These are phyloP conservation scores for Wickerhamomyces bisporus DNA, from an alignment of 805 yeast genomes.

Conservation along the genomic window DNA sequence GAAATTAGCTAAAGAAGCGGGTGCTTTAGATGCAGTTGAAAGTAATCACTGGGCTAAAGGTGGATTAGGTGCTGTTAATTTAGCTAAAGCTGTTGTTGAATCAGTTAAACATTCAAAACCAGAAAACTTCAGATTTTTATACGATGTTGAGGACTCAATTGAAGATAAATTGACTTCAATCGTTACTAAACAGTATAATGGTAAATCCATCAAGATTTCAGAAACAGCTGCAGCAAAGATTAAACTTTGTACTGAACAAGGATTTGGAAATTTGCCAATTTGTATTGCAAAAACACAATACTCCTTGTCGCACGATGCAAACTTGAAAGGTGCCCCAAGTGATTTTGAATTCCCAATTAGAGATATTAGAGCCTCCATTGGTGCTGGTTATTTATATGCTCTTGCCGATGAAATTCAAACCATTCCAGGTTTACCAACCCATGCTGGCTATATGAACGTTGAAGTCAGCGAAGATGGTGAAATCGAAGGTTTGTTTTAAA, in stretches of 20 bases:
- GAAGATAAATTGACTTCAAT: conserved; percentile 64
- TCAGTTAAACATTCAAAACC: conserved; percentile 46
- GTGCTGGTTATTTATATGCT: conserved; percentile 83
- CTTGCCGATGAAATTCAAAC: conserved; percentile 84
- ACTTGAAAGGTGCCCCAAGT: conserved; percentile 76
- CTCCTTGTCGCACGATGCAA: conserved; percentile 78
- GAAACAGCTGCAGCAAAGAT: conserved; percentile 68
- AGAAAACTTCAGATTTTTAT: conserved; percentile 46
- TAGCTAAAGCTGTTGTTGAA: conserved; percentile 65
- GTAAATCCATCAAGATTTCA: conserved; percentile 61
- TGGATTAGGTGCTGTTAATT: conserved; percentile 72
- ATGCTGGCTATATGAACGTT: conserved; percentile 82
- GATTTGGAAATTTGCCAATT: conserved; percentile 72
- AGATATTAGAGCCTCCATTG: conserved; percentile 72
- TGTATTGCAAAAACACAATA: conserved; percentile 86
- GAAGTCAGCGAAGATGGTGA: conserved; percentile 78
- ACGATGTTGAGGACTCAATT: conserved; percentile 55
- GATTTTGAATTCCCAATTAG: conserved; percentile 78
- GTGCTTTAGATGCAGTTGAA: conserved; percentile 74
- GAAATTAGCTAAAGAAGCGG: conserved; percentile 66
- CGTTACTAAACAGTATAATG: conserved; percentile 77
- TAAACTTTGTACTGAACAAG: conserved; percentile 63
- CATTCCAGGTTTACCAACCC: conserved; percentile 82
- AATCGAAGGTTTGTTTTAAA: conserved; percentile 73
- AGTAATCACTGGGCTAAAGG: conserved; percentile 88